A percentile compares a stretch with the other conserved stretches of the same genome.
Conservation (phyloP, 148 eudicot genomes). For the Rhododendron simsii region DNA sequence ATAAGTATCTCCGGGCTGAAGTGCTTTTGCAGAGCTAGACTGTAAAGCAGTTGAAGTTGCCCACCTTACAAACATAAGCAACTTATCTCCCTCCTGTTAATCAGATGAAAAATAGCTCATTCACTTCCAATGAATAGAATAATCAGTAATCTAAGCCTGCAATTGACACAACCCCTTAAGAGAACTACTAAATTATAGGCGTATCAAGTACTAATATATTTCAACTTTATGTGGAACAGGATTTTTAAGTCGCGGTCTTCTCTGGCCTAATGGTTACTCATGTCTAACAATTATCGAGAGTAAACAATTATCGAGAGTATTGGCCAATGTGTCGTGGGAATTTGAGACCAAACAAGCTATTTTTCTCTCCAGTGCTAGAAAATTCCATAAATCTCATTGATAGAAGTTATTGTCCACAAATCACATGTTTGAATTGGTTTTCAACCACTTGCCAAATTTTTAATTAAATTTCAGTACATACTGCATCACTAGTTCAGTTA, state of each 20-base stretch:
- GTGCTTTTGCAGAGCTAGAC: conserved; percentile 28
- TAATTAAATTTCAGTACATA: neutral
- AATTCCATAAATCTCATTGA: neutral
- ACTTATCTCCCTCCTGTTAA: conserved; percentile 59
- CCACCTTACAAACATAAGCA: conserved; percentile 58
- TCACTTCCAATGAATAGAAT: neutral
- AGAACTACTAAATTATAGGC: neutral
- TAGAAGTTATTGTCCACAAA: neutral
- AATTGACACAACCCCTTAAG: neutral
- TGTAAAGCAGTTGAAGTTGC: conserved; percentile 60
- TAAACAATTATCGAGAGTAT: neutral
- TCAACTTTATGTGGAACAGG: neutral
- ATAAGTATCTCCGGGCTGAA: conserved; percentile 17
- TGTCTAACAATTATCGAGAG: neutral
- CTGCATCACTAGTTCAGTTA: neutral
- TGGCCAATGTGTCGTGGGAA: neutral
- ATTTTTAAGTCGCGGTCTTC: neutral
- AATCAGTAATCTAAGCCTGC: neutral
- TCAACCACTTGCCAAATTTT: neutral
- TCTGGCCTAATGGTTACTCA: neutral
- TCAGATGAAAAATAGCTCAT: conserved; percentile 8
- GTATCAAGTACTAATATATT: neutral
- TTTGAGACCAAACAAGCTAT: neutral
- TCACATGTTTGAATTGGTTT: neutral
- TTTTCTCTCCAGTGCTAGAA: neutral